Conservation (phyloP, 306 rosid species). For the Senna tora region DNA sequence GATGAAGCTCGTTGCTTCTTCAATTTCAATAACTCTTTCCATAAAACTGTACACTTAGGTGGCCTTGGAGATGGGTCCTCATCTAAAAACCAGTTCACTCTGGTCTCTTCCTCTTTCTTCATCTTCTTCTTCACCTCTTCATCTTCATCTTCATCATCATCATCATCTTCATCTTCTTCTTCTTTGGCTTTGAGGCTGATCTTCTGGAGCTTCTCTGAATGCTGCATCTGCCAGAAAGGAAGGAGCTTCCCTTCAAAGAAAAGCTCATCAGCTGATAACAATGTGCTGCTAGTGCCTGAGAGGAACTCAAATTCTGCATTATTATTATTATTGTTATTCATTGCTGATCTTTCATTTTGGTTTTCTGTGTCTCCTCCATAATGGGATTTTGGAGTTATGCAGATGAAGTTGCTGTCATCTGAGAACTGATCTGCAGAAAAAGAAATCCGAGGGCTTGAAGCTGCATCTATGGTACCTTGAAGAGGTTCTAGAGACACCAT, state of each 20-base stretch:
- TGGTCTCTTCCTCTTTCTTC: conserved; percentile 49
- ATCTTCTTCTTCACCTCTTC: conserved; percentile 34
- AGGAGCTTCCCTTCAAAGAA: conserved; percentile 95
- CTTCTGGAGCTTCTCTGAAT: conserved; percentile 81
- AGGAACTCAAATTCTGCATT: conserved; percentile 91
- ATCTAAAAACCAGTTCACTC: conserved; percentile 88
- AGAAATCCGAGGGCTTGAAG: conserved; percentile 86
- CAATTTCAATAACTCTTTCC: conserved; percentile 94
- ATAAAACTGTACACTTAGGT: conserved; percentile 91
- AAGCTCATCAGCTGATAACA: conserved; percentile 90
- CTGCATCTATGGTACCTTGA: conserved; percentile 48
- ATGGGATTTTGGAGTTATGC: conserved; percentile 65
- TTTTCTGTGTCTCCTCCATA: conserved; percentile 40
- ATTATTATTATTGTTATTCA: too few relatives aligned
- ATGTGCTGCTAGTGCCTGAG: conserved; percentile 55
- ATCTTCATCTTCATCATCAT: conserved; percentile 39
- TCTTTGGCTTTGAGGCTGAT: conserved; percentile 61
- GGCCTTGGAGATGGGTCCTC: conserved; percentile 99
- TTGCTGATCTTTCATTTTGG: conserved; percentile 49
- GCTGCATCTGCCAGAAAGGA: conserved; percentile 89
- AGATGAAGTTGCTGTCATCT: conserved; percentile 81
- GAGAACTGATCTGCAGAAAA: conserved; percentile 88
- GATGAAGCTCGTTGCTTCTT: conserved; percentile 93
- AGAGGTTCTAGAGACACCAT: conserved; percentile 69
- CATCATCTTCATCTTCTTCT: conserved; percentile 33